Base-by-base conservation (phyloP, 1,139 yeast species). In the Yamadazyma dendronema region DNA sequence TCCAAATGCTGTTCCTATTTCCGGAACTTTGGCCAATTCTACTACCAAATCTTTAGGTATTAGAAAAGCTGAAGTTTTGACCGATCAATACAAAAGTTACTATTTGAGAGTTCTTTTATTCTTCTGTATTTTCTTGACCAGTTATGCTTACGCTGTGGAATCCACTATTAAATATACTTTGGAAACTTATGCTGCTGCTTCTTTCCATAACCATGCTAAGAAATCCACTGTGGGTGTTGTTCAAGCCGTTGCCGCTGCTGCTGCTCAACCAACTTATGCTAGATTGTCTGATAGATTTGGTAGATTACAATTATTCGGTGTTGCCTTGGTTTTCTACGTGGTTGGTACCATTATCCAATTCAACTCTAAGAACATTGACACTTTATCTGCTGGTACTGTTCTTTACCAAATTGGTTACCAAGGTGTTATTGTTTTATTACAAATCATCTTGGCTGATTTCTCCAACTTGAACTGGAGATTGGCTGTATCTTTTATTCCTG, bases 341-440 rank as follows among this genome's bases (percentile, higher is more conserved):
- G 67, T 84, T 33, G 94, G 94, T 24, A 83, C 89, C 6, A 72
- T 85, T 35, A 74, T 83, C 45, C 81, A 81, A 61, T 78, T 84
- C 2, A 84, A 79, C 50, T 80, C 90, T 4, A 71, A 68, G 43
- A 78, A 79, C 48, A 79, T 84, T 25, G 74, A 78, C 43, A 65
- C 80, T 27, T 84, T 77, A 49, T 84, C 88, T 37, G 92, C 83
- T 13, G 94, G 92, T 47, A 74, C 87, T 0, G 79, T 84, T 21
- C 63, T 85, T 39, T 83, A 80, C 58, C 83, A 79, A 49, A 63
- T 82, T 45, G 94, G 95, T 5, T 81, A 73, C 54, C 76, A 84
- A 25, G 89, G 90, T 41, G 66, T 78, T 25, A 64, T 77, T 33
- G 64, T 84, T 34, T 59, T 80, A 37, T 58, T 81, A 35, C 74